Evolutionary conservation across 2,329 filamentous ascomycete species (phyloP), one percentile per base, ranked within the genome.

Genomic region (Sphaerostilbella broomeana): DNA sequence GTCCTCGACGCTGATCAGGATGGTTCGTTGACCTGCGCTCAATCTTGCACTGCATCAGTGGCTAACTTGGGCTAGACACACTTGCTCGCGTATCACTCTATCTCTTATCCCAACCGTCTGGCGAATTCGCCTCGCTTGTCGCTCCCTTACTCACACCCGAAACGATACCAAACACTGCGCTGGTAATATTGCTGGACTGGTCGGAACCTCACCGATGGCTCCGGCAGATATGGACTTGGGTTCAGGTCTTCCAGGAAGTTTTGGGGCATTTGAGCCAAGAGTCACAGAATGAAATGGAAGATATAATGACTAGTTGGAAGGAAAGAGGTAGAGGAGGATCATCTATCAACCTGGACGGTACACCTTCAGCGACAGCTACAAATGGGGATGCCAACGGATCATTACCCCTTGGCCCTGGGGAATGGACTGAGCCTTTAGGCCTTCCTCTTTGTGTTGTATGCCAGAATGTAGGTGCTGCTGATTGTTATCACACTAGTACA

Each of bases 181-280:
- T 97, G 47, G 85, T 94, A 46, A 80, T 98, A 53, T 69, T 98
- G n/a, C 73, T 98, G 29, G 89, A 95, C 67, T 98, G 92, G 92
- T 83, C 85, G 43, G 80, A 92, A 57, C 92, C 92, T 11, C 95
- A 92, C 80, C 71, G 80, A 47, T 98, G 94, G 87, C 75, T 95
- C 56, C 78, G 86, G 43, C 84, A 95, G 62, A 69, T 98, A 42
- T 77, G 86, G 55, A 84, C 84, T 57, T 98, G 92, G 92, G 80
- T 97, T 45, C 74, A 87, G 31, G 73, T 97, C 19, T 68, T 98
- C 49, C 79, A 84, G 43, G 81, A 79, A 12, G 82, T 94, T 10
- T 76, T 90, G 40, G 70, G 81, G 42, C 84, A 79, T 20, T 73
- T 92, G 17, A 82, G 82, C 51, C 70, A 79, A 42, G 82, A 89